Conservation (phyloP, 2,329 filamentous ascomycete species). For the Coniochaeta sp. region DNA sequence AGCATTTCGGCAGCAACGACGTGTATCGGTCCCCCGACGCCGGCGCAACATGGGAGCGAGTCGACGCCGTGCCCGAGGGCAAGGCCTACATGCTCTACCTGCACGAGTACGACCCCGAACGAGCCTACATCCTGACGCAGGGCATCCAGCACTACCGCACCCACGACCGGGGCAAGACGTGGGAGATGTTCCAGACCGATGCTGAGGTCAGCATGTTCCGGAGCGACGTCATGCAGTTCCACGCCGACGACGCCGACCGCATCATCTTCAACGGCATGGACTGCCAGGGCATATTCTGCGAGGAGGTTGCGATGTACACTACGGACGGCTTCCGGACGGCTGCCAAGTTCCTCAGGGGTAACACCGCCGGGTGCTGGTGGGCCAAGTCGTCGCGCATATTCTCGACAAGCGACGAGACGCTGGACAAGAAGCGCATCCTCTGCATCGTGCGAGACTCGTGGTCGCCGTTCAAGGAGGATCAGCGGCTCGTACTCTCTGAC, state of each 20-base stretch:
- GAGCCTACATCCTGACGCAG: constrained; percentile 73
- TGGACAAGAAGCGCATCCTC: constrained; percentile 65
- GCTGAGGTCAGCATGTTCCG: constrained; percentile 48
- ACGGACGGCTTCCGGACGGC: constrained; percentile 72
- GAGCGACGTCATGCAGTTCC: constrained; percentile 59
- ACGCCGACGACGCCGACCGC: constrained; percentile 75
- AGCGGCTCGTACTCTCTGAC: constrained; percentile 74
- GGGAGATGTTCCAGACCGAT: constrained; percentile 65
- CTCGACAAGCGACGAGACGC: constrained; percentile 56
- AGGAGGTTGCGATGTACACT: constrained; percentile 65
- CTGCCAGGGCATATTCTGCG: constrained; percentile 58
- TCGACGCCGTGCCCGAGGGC: constrained; percentile 59
- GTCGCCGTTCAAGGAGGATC: constrained; percentile 64
- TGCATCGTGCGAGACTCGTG: constrained; percentile 73
- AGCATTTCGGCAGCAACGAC: constrained; percentile 55
- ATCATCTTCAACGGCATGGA: constrained; percentile 77
- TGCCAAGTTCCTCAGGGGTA: constrained; percentile 57
- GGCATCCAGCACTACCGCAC: constrained; percentile 74
- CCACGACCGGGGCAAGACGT: constrained; percentile 72
- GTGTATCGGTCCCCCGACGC: constrained; percentile 77
- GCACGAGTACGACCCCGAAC: constrained; percentile 71
- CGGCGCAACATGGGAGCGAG: constrained; percentile 66
- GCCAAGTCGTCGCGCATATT: constrained; percentile 73
- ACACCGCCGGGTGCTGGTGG: constrained; percentile 78
- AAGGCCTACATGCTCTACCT: constrained; percentile 58